phyloP scores from a whole-genome alignment of 2,329 filamentous ascomycete genomes.

The Rutstroemia sp. region DNA sequence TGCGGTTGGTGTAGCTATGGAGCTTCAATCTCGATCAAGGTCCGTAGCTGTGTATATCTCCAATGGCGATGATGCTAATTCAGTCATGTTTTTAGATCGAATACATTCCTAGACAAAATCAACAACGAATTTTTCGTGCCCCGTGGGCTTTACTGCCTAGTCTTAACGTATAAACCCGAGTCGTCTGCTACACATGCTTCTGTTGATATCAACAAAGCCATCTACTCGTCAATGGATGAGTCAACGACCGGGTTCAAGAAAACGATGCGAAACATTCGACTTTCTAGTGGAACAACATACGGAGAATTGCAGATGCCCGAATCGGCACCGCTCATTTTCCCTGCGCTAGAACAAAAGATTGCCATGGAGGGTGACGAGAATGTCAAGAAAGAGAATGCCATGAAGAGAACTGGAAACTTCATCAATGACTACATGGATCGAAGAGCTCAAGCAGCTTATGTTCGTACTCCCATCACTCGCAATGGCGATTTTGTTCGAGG shows the following conservation, averaged over 20 bases:
- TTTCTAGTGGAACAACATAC: slow-evolving; percentile 32
- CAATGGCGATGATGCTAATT: slow-evolving; percentile 3
- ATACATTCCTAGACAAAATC: slow-evolving; percentile 46
- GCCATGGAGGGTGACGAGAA: slow-evolving; percentile 17
- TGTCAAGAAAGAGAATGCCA: slow-evolving; percentile 24
- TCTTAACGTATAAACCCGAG: slow-evolving; percentile 47
- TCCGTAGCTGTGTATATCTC: slow-evolving; percentile 1
- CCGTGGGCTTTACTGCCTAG: slow-evolving; percentile 44
- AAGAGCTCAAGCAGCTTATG: slow-evolving; percentile 34
- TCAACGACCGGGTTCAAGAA: slow-evolving; percentile 20
- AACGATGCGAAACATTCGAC: slow-evolving; percentile 28
- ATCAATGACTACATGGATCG: slow-evolving; percentile 22
- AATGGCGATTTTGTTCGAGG: background rate
- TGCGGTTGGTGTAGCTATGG: slow-evolving; percentile 35
- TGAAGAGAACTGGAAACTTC: slow-evolving; percentile 33
- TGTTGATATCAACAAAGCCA: slow-evolving; percentile 32
- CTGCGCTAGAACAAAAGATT: slow-evolving; percentile 29
- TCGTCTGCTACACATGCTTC: slow-evolving; percentile 14
- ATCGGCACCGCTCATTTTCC: slow-evolving; percentile 34
- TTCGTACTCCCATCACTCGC: background rate
- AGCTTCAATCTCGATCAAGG: slow-evolving; percentile 24
- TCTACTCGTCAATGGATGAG: slow-evolving; percentile 29
- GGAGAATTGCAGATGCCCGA: slow-evolving; percentile 33
- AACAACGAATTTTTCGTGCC: slow-evolving; percentile 52
- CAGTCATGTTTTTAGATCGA: slow-evolving; percentile 26